Conservation (phyloP, 257 asterid species). For the Paulownia fortunei region DNA sequence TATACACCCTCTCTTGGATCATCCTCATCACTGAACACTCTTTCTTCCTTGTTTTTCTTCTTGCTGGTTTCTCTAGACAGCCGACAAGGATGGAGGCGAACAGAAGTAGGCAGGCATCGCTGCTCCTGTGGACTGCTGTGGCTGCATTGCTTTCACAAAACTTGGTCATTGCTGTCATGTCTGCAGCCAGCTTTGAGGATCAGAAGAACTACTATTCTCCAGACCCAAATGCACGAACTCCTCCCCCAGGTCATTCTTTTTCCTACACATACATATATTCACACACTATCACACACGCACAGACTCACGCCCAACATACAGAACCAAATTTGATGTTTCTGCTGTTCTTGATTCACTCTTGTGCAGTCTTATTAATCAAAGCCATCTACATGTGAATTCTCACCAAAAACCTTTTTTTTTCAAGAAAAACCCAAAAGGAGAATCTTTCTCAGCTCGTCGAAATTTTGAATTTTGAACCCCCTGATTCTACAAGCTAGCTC, state of each 20-base stretch:
- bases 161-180: constrained; percentile 46
- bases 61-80: neutral
- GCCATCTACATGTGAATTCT: too few relatives aligned
- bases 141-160: constrained; percentile 62
- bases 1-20: constrained; percentile 39
- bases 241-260: constrained; percentile 49
- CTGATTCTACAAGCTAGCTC: neutral
- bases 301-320: neutral
- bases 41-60: neutral
- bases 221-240: constrained; percentile 55
- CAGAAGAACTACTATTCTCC: constrained; percentile 72
- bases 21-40: constrained; percentile 32
- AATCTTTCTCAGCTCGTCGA: neutral
- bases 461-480: neutral
- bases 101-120: constrained; percentile 46
- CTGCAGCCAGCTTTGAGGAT: constrained; percentile 50
- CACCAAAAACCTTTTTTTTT: too few relatives aligned
- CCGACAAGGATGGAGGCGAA: constrained; percentile 40
- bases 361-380: too few relatives aligned
- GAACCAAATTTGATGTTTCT: constrained; percentile 9
- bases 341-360: too few relatives aligned
- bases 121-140: constrained; percentile 56
- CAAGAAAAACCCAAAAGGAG: too few relatives aligned
- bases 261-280: neutral
- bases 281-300: neutral